Conservation (phyloP, 2,329 filamentous ascomycete species). For the Penicillium thymicola region DNA sequence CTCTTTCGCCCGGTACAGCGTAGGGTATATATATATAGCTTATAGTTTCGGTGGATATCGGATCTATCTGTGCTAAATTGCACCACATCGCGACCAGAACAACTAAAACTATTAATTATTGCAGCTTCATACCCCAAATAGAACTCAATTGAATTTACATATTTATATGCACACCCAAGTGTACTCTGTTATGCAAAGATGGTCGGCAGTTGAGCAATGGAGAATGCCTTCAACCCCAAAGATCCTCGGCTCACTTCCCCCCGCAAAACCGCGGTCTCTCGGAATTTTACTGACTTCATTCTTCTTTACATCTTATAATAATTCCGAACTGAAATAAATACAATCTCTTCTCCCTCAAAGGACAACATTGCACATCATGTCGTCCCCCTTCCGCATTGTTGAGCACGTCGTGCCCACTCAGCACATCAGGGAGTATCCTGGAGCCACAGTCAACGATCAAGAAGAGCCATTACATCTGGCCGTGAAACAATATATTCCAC, state of each 20-base stretch:
- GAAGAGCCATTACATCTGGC: constrained; percentile 71
- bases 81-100: background rate
- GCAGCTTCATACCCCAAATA: background rate
- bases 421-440: constrained; percentile 78
- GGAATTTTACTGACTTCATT: constrained; percentile 19
- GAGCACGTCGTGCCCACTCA: constrained; percentile 72
- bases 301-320: background rate
- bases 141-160: background rate
- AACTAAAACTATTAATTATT: background rate
- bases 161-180: background rate
- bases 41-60: background rate
- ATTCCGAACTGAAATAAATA: background rate
- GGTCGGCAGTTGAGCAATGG: constrained; percentile 3
- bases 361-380: constrained; percentile 41
- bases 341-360: constrained; percentile 20
- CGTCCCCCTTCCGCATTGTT: constrained; percentile 53
- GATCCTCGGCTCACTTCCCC: constrained; percentile 6
- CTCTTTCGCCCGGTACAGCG: background rate
- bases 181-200: background rate
- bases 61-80: background rate
- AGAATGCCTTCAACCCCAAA: constrained; percentile 1
- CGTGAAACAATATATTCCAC: constrained; percentile 84
- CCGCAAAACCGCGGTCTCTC: constrained; percentile 10
- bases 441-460: constrained; percentile 67
- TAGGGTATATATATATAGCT: background rate